These are phyloP conservation scores for Zygosaccharomyces bailii DNA, from an alignment of 805 yeast genomes.

Conservation along the genomic window DNA sequence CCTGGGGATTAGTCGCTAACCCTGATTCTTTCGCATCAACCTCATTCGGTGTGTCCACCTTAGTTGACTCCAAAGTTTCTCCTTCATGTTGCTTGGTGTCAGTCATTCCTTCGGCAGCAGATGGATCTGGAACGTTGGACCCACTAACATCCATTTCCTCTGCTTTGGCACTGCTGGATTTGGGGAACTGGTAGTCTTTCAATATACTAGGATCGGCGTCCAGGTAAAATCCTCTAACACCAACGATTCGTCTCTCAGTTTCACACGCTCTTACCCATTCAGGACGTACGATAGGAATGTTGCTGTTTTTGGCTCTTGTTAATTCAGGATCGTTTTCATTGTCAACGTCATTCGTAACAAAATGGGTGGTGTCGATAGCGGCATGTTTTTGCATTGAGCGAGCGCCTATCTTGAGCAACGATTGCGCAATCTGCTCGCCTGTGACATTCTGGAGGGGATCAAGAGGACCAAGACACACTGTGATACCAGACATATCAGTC, in stretches of 20 bases:
- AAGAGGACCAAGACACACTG: slow-evolving; percentile 83
- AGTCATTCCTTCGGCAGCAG: too few species aligned
- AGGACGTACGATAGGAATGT: slow-evolving; percentile 91
- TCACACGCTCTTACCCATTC: slow-evolving; percentile 97
- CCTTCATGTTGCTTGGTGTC: too few species aligned
- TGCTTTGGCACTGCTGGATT: slow-evolving; percentile 9
- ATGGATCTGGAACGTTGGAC: too few species aligned
- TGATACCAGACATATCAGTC: slow-evolving; percentile 93
- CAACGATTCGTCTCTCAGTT: slow-evolving; percentile 80
- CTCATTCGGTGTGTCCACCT: too few species aligned
- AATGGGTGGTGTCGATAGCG: slow-evolving; percentile 90
- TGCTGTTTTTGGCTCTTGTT: slow-evolving; percentile 74
- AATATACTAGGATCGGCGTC: slow-evolving; percentile 48
- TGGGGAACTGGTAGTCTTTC: slow-evolving; percentile 44
- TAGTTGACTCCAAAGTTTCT: too few species aligned
- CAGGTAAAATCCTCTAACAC: slow-evolving; percentile 82
- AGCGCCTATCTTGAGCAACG: slow-evolving; percentile 74
- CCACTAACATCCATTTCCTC: background rate
- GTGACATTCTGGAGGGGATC: slow-evolving; percentile 49
- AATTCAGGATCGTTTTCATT: slow-evolving; percentile 47
- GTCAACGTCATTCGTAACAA: slow-evolving; percentile 47
- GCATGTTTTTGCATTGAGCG: slow-evolving; percentile 71
- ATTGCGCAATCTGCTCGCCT: slow-evolving; percentile 54
- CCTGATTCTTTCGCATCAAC: too few species aligned
- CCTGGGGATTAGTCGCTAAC: too few species aligned